Conservation (phyloP, 2,329 filamentous ascomycete genomes). For the Graphium sp. region DNA sequence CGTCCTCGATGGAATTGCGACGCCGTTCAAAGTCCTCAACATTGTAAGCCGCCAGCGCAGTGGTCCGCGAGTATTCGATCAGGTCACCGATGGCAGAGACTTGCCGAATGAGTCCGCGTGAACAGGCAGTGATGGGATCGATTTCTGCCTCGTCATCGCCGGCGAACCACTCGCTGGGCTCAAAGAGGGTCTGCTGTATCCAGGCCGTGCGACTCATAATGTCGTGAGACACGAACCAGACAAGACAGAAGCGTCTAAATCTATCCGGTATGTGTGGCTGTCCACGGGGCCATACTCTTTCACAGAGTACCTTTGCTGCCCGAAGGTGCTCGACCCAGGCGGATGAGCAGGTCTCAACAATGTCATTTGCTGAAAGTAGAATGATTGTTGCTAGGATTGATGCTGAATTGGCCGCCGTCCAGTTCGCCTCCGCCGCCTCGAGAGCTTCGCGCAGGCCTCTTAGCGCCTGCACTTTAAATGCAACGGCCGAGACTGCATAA, state of each 20-base stretch:
- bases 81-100: background rate
- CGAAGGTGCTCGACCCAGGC: conserved; percentile 1
- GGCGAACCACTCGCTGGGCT: conserved; percentile 1
- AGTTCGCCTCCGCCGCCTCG: background rate
- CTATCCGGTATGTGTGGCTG: background rate
- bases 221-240: conserved; percentile 1
- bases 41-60: too few species aligned
- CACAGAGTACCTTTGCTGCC: background rate
- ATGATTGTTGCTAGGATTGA: conserved; percentile 1
- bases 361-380: background rate
- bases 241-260: background rate
- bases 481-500: background rate
- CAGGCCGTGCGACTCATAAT: conserved; percentile 2
- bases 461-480: background rate
- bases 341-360: conserved; percentile 1
- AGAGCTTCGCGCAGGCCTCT: background rate
- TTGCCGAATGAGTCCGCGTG: background rate
- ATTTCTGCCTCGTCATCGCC: conserved; percentile 1
- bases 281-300: background rate
- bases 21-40: too few species aligned
- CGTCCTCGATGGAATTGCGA: too few species aligned
- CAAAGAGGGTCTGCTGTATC: background rate
- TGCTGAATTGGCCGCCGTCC: background rate
- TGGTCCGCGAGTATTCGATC: background rate
- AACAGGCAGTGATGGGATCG: conserved; percentile 1